phyloP scores from a whole-genome alignment of 768 basidiomycete genomes.

The Cystobasidium tubakii region DNA sequence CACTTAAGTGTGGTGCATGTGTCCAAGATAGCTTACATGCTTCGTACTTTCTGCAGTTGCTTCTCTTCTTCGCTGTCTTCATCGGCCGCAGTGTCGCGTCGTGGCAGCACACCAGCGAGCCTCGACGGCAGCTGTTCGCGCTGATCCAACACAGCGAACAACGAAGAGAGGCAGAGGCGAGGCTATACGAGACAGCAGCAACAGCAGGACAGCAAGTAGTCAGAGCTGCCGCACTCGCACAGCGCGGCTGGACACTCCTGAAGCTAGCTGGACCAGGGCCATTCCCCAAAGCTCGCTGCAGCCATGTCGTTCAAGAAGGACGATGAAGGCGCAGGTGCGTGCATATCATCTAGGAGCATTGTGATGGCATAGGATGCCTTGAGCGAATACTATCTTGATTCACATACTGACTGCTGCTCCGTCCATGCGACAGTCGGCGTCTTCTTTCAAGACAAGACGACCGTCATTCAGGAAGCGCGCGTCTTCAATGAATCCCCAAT shows the following conservation, averaged over 20 bases:
- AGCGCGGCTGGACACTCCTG: too few species aligned
- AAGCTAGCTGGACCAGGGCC: background rate
- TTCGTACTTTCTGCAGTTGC: background rate
- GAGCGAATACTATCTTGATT: too few species aligned
- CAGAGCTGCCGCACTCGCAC: background rate
- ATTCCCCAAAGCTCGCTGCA: constrained; percentile 5
- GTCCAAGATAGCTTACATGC: too few species aligned
- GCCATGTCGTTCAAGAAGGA: constrained; percentile 37
- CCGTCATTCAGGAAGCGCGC: constrained; percentile 94
- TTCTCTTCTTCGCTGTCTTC: background rate
- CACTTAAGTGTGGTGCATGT: too few species aligned
- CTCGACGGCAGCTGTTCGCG: background rate
- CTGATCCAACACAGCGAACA: background rate
- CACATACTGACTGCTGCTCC: background rate
- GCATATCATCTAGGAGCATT: background rate
- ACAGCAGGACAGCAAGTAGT: background rate
- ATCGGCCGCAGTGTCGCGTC: background rate
- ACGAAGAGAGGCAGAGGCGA: background rate
- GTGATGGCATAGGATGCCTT: background rate
- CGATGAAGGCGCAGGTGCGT: constrained; percentile 33
- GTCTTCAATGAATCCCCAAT: constrained; percentile 99
- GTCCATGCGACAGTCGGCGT: constrained; percentile 48
- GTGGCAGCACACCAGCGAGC: background rate
- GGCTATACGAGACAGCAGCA: background rate
- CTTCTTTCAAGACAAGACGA: constrained; percentile 70